A percentile compares a stretch with the other conserved stretches of the same genome.
Conservation (phyloP, 148 eudicot genomes). For the Spergularia bocconei region DNA sequence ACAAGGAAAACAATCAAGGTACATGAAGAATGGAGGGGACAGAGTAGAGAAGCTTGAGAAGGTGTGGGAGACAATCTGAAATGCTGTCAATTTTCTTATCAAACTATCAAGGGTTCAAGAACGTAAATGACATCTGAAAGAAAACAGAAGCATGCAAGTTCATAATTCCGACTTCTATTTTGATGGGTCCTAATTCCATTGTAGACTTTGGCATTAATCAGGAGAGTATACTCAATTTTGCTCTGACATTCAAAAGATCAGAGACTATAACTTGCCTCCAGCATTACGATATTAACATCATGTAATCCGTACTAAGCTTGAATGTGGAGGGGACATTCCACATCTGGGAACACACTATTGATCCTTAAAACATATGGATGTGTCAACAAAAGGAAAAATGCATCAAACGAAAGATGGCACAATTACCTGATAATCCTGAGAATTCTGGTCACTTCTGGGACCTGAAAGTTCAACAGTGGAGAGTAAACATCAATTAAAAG, state of each 20-base stretch:
- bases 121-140: not conserved
- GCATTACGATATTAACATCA: not conserved
- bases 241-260: too few species aligned
- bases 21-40: not conserved
- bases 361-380: not conserved
- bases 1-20: not conserved
- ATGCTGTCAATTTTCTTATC: not conserved
- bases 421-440: constrained; percentile 71
- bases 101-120: not conserved
- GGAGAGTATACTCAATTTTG: too few species aligned
- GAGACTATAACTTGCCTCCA: too few species aligned
- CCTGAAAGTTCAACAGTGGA: constrained; percentile 43
- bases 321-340: not conserved
- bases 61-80: not conserved
- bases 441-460: constrained; percentile 60
- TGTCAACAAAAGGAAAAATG: not conserved
- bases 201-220: not conserved
- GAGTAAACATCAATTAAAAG: not conserved
- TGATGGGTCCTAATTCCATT: too few species aligned
- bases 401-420: not conserved
- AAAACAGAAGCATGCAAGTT: not conserved
- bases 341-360: not conserved
- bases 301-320: not conserved
- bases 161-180: too few species aligned
- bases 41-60: not conserved